Base-by-base conservation (phyloP, 2,329 filamentous ascomycete genomes). In the Botryotinia convoluta region DNA sequence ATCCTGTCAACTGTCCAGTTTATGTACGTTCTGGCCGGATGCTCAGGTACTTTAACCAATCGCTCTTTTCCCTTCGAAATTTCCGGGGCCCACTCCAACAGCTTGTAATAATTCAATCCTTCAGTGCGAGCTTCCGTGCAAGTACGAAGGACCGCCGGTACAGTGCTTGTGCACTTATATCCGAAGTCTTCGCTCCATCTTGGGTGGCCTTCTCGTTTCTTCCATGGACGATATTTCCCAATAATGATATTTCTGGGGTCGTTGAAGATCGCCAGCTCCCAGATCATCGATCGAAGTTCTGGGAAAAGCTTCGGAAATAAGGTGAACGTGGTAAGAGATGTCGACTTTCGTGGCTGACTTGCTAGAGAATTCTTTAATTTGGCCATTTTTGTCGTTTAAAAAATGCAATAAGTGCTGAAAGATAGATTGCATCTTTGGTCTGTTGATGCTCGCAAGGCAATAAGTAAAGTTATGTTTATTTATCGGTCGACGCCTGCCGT, bases 1-100 rank as follows among this genome's bases (percentile, higher is more conserved):
- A 59, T 57, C 37, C 65, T 69, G 14, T 69, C 51, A 7, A 60
- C 35, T 9, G 29, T 35, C 51, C 67, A 69, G 12, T 59, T 69
- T 37, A 69, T 59, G 3, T 57, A 69, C 7, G 65, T 26, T 54
- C 12, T 68, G 6, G 48, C 44, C 51, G 51, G 14, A 14, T 57
- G 26, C 22, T n/a, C 14, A 37, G 26, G 65, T 35, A n/a, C 37
- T 37, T 8, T 10, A 18, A 32, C 1, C 0, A 29, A 29, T 16
- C 6, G n/a, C 6, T 0, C 3, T 18, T 29, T 16, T 29, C n/a
- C 51, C n/a, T 45, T 29, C 5, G 3, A 14, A 14, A 12, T 1
- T 32, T 26, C 26, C 10, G 35, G n/a, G 35, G 9, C 26, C 29
- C 67, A 62, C 16, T 42, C 37, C 37, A 62, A 16, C 37, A 69